These are phyloP conservation scores for Clavaria fumosa DNA, from an alignment of 768 basidiomycete genomes.

Conservation along the genomic window DNA sequence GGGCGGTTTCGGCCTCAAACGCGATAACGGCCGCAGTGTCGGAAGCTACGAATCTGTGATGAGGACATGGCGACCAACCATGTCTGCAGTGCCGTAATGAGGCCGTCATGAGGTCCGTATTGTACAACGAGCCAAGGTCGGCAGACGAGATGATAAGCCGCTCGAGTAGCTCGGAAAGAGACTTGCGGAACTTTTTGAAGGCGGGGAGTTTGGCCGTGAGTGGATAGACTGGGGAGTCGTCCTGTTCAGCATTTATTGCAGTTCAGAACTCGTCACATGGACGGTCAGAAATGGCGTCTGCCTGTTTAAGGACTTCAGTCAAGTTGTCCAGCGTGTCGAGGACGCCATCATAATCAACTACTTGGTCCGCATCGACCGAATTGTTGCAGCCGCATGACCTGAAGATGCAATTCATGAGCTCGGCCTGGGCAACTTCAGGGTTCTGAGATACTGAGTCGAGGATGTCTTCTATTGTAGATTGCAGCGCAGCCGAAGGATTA, in stretches of 20 bases:
- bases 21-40: conserved; percentile 91
- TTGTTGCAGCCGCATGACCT: conserved; percentile 90
- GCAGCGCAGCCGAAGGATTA: conserved; percentile 73
- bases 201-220: conserved; percentile 73
- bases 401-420: conserved; percentile 79
- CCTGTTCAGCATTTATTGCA: conserved; percentile 24
- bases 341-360: conserved; percentile 77
- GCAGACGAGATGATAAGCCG: conserved; percentile 66
- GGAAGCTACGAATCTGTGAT: conserved; percentile 86
- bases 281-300: conserved; percentile 16
- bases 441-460: conserved; percentile 62
- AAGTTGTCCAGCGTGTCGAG: conserved; percentile 66
- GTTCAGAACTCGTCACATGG: neutral
- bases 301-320: conserved; percentile 78
- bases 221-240: conserved; percentile 77
- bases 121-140: conserved; percentile 64
- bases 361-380: conserved; percentile 71
- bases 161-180: conserved; percentile 72
- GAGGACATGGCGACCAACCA: conserved; percentile 96
- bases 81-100: conserved; percentile 65
- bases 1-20: conserved; percentile 72
- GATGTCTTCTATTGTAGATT: conserved; percentile 83
- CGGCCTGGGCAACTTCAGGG: conserved; percentile 58
- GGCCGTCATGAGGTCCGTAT: conserved; percentile 64
- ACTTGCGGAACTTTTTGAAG: conserved; percentile 78